Evolutionary conservation across 2,329 filamentous ascomycete species (phyloP), one percentile per base, ranked within the genome.

Genomic region (Fusarium siculi): DNA sequence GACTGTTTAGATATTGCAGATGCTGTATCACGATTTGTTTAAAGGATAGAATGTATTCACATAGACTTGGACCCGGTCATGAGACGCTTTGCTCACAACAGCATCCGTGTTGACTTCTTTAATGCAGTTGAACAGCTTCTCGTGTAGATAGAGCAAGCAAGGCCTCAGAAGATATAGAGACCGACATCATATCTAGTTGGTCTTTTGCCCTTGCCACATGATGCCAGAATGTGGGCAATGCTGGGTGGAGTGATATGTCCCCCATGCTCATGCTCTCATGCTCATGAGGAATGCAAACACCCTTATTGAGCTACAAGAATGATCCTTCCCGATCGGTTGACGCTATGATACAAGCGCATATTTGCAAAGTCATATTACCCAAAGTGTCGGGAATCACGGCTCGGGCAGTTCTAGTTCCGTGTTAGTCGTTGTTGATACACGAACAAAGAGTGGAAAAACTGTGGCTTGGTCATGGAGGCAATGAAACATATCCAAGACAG

Each of bases 361-460:
- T 39, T 43, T 64, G 21, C 36, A 40, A 28, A 46, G 40, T 42
- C 36, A 14, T 53, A 25, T 32, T 16, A 36, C 40, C 30, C 37
- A 53, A 36, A 64, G 21, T 16, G 39, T 53, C 37, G 43, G 21
- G 30, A 54, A 68, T 66, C 23, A 60, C 32, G 52, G 46, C 23
- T 43, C 66, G 66, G 66, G 12, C 19, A 58, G 39, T 69, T 39
- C 65, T 58, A 42, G 21, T 65, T 65, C 39, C 14, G 58, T 70
- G 40, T 65, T 69, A 70, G 66, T 58, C 37, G 40, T 47, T 32
- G 39, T 39, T 65, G 39, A 54, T 32, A 37, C 37, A 47, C 44
- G 52, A 69, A 54, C 44, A 65, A 64, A 68, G 52, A 28, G 66
- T 53, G 52, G 40, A 57, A 68, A 68, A 68, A 68, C 28, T 30